Percentiles rank a stretch among this genome's conserved stretches.
Evolutionary conservation across 495 filamentous ascomycete genomes (phyloP).

Genomic region (Aspergillus avenaceus): DNA sequence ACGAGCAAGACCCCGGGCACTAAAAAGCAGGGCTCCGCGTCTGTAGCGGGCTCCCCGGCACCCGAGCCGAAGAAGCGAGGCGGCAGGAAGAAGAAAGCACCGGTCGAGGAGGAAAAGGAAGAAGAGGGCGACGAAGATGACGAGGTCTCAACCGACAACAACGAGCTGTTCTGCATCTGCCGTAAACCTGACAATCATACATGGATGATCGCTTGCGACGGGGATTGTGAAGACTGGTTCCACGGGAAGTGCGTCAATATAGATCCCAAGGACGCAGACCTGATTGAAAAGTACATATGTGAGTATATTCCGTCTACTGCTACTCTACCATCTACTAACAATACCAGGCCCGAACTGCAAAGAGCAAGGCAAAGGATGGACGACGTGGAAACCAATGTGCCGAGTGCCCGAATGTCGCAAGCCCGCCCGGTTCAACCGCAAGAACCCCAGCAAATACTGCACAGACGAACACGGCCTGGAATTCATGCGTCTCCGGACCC

Average conservation of each 20-base stretch:
- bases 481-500: constrained; percentile 48
- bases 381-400: constrained; percentile 70
- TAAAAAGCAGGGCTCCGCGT: constrained; percentile 39
- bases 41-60: constrained; percentile 35
- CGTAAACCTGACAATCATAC: constrained; percentile 67
- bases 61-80: constrained; percentile 36
- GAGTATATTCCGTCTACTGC: constrained; percentile 14
- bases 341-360: constrained; percentile 55
- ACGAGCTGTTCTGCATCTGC: constrained; percentile 64
- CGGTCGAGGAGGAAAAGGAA: constrained; percentile 17
- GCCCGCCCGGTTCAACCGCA: constrained; percentile 50
- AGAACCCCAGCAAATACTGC: constrained; percentile 63
- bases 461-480: constrained; percentile 59
- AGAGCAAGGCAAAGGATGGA: constrained; percentile 46
- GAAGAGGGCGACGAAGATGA: constrained; percentile 34
- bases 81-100: constrained; percentile 25
- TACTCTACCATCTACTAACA: neutral
- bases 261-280: constrained; percentile 53
- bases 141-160: constrained; percentile 42
- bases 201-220: constrained; percentile 75
- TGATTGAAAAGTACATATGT: constrained; percentile 71
- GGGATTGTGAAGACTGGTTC: constrained; percentile 71
- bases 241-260: constrained; percentile 67
- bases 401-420: constrained; percentile 55
- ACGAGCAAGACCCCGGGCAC: constrained; percentile 42